These are phyloP conservation scores for Quercus mongolica DNA, from an alignment of 306 rosid genomes.

Conservation along the genomic window DNA sequence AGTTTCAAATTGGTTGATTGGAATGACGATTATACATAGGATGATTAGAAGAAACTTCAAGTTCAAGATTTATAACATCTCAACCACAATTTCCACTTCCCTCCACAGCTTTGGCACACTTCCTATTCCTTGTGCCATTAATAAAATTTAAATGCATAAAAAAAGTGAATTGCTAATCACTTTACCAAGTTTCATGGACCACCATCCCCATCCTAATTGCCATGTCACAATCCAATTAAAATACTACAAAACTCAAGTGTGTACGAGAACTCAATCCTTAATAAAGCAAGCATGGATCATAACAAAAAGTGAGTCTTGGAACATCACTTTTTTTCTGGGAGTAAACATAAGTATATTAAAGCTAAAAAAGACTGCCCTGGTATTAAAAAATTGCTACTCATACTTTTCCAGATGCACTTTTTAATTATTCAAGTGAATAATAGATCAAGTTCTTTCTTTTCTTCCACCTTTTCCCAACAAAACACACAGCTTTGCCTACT, in stretches of 20 bases:
- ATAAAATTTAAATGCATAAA: background rate
- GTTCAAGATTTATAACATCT: background rate
- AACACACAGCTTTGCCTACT: conserved; percentile 19
- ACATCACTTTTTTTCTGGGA: conserved; percentile 7
- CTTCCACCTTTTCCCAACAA: background rate
- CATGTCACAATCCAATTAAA: conserved; percentile 4
- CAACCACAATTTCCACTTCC: background rate
- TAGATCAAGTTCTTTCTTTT: conserved; percentile 19
- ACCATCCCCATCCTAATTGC: background rate
- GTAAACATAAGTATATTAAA: background rate
- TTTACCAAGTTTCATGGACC: conserved; percentile 1
- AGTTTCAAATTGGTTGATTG: background rate
- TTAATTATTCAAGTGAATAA: conserved; percentile 11
- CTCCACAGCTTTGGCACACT: background rate
- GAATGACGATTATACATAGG: background rate
- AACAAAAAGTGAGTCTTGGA: conserved; percentile 1
- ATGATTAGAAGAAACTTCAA: background rate
- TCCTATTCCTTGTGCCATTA: background rate
- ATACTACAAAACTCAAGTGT: background rate
- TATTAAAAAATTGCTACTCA: conserved; percentile 11
- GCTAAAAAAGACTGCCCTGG: background rate
- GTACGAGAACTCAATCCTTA: background rate
- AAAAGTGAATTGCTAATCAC: background rate
- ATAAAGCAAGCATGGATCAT: background rate
- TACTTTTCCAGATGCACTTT: conserved; percentile 29